Base-by-base conservation (phyloP, 2,329 filamentous ascomycete genomes). In the Leptoxyphium fumago region DNA sequence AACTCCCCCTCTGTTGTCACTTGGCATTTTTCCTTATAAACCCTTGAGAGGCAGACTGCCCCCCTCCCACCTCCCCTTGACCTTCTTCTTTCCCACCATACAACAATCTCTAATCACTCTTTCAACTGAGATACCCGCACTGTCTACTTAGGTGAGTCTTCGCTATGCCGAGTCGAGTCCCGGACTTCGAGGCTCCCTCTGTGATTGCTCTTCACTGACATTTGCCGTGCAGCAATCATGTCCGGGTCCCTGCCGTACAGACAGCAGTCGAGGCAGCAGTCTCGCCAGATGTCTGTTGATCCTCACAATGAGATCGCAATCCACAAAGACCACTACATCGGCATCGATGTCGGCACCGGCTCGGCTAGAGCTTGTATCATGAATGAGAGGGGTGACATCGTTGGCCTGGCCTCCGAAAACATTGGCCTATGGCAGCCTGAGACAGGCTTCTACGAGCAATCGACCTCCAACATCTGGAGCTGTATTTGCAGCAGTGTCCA, bases 331-430 rank as follows among this genome's bases (percentile, higher is more conserved):
- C 74, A 80, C 57, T 80, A 75, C 61, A 78, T 96, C 58, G 89
- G 89, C 48, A 85, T 98, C 54, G 91, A 98, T 67, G 89, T 98
- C 42, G 91, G 91, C 43, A 98, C 91, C 15, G 91, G 91, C 45
- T 94, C 86, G 61, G 91, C 89, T 34, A 78, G 91, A 60, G 91
- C 91, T 44, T 96, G 91, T 65, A 86, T 98, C 60, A 94, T 98
- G 64, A 85, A 96, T 62, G 75, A 80, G 49, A 80, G 82, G 36
- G 91, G 91, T 43, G 86, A 95, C 59, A 96, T 98, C 65, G 75
- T 82, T 38, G 69, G 69, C 47, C 51, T 74, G 48, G 71, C 71
- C 45, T 69, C 69, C 49, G 62, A 73, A 54, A 69, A 71, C 60
- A 68, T 72, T 62, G 67, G 64, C 34, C 58, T 72, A 14, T 72